Evolutionary conservation across 2,329 filamentous ascomycete species (phyloP).

Genomic region (Sarocladium oryzae): DNA sequence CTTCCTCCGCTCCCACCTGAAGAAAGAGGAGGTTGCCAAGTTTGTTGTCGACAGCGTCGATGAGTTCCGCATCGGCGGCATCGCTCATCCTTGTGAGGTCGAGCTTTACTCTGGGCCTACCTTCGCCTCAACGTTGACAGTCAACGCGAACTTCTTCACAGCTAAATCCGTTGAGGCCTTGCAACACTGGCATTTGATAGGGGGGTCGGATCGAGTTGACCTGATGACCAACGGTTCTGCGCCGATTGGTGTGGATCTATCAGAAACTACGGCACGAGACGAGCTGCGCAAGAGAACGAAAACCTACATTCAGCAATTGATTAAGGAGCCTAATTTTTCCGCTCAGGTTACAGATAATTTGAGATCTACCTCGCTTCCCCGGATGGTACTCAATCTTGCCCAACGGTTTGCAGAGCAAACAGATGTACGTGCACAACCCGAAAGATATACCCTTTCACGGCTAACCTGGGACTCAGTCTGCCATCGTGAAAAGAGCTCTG

Average conservation of each 20-base stretch:
- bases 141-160: conserved; percentile 47
- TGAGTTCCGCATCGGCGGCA: conserved; percentile 34
- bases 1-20: conserved; percentile 45
- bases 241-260: conserved; percentile 44
- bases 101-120: conserved; percentile 41
- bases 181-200: conserved; percentile 44
- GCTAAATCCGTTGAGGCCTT: conserved; percentile 40
- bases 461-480: conserved; percentile 24
- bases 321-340: conserved; percentile 40
- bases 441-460: too few relatives aligned
- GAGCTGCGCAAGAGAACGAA: conserved; percentile 39
- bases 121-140: conserved; percentile 38
- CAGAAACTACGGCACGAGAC: conserved; percentile 34
- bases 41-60: conserved; percentile 46
- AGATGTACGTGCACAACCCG: conserved; percentile 26
- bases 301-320: conserved; percentile 42
- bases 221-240: conserved; percentile 36
- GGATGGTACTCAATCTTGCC: conserved; percentile 39
- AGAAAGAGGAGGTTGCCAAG: conserved; percentile 39
- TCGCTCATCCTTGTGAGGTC: conserved; percentile 34
- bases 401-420: conserved; percentile 41
- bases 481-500: conserved; percentile 47
- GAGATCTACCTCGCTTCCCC: conserved; percentile 38
- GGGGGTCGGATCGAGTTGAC: conserved; percentile 29
- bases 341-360: conserved; percentile 44